Base-by-base conservation (phyloP, 352 stramenopile genomes). In the Pythium oligandrum region DNA sequence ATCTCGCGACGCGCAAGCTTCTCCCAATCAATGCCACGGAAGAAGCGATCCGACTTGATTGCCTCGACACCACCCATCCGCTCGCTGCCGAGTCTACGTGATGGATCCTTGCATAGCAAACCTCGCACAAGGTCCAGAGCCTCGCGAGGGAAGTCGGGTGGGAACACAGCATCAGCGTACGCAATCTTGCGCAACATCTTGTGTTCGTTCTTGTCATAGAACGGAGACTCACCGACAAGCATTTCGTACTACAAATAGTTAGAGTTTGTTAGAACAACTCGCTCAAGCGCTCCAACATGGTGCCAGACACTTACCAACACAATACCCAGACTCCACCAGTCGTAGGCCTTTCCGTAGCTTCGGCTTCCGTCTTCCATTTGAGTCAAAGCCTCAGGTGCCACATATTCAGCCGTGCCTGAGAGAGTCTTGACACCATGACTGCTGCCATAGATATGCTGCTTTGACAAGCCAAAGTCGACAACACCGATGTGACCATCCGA, bases 131-230 rank as follows among this genome's bases (percentile, higher is more conserved):
- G 60, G 9, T 89, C 71, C n/a, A 78, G 70, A 4, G 85, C 85
- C 38, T 95, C 79, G 10, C 66, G 67, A 1, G 85, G 83, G 44
- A 95, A 93, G 44, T 91, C 70, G 17, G 60, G 67, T 4, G 85
- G 85, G 48, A 91, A 95, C 7, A 88, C 64, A 1, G 81, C 81
- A 26, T 92, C 78, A 0, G 78, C 70, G 48, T 88, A 87, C 39
- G 83, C 85, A 44, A 95, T 95, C 40, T 74, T 78, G 32, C 78
- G 85, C 33, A 95, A 67, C 85, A 95, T 95, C 44, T 81, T 92
- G 59, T 91, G 85, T 43, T 95, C 85, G 44, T 95, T 95, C 53
- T 91, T 79, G 64, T 95, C 76, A 64, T 95, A 95, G 43, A 95
- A 95, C 7, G 85, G 85, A 3, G 81, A 92, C 43, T 93, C 85